Base-by-base conservation (phyloP, 1,284 basidiomycete genomes). In the Pseudozyma sp. region DNA sequence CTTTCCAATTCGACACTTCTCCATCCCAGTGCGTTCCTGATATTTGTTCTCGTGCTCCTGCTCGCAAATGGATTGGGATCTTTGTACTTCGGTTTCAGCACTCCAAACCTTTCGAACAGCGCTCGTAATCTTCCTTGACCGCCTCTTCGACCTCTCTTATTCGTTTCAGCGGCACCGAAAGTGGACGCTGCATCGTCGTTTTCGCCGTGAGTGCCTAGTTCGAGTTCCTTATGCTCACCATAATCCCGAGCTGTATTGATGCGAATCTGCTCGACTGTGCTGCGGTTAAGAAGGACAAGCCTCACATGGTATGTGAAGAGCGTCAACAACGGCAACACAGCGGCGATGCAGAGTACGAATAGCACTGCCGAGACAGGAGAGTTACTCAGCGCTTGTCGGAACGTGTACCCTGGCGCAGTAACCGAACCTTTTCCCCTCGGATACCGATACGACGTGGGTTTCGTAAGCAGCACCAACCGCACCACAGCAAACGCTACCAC, bases 241-340 rank as follows among this genome's bases (percentile, higher is more conserved):
- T 80, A 82, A n/a, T 80, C 57, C 2, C 70, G 52, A 12, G 62
- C 57, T 0, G 72, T 76, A 7, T 74, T 70, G 62, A 84, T 80
- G 19, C 83, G 80, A 52, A 84, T 83, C 76, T 82, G 72, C 66
- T 85, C 84, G 11, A 84, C 82, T 5, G 84, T 85, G 14, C 77
- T 80, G 11, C 83, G 64, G 50, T 85, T 85, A 19, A 77, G 63
- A 21, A 57, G 19, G 5, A 85, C 64, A 19, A 85, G 67, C 18
- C 79, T 65, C 3, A 76, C 51, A 34, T 85, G 84, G 58, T 85
- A 85, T 8, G 51, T 58, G 31, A 77, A 77, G 12, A 85, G 62
- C 25, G 75, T 75, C 34, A 52, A 1, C 12, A 83, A 44, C 1
- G 84, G 84, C 0, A 50, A 63, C 0, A 74, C n/a, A 2, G 63